Base-by-base conservation (phyloP, 1,139 yeast genomes). In the Diutina siamensis region DNA sequence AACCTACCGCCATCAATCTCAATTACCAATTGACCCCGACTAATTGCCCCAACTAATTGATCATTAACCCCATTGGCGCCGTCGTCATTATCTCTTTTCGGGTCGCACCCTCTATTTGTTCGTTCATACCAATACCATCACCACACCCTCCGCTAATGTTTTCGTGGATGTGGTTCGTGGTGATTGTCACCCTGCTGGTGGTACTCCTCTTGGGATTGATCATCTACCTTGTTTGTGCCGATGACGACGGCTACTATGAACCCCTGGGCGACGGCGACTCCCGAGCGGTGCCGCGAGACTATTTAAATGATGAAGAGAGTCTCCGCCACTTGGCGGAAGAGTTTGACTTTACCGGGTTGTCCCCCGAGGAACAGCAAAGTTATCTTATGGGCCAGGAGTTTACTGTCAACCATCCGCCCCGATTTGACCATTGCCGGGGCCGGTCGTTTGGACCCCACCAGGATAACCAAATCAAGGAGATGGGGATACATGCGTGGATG, bases 301-400 rank as follows among this genome's bases (percentile, higher is more conserved):
- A 65, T 49, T 53, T 70, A 21, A 68, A 69, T 51, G 74, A 70
- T 51, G 72, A 68, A 46, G 74, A 69, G 50, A 52, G 69, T 3
- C 55, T 70, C 36, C 49, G 48, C 10, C 62, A 61, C 18, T 57
- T 71, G 46, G 65, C 69, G 1, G 65, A 67, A 21, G 67, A 67
- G 44, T 68, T 55, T 50, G 71, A 68, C 47, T 69, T 62, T 51
- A 58, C 65, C 13, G 53, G 55, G 17, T 56, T 71, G 27, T 63
- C 72, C 1, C 74, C 74, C 2, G 74, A 70, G 50, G 76, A 71
- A 48, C 74, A 69, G 50, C 51, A 56, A 4, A 60, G 68, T 15
- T 69, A 63, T 50, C 50, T 62, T 28, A 57, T 53, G 46, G 71
- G 68, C 3, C 65, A 68, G 49, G 67, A 63, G 50, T 71, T 64